Evolutionary conservation across 192 early-diverging fungal genomes (phyloP).

Genomic region (Podila horticola): DNA sequence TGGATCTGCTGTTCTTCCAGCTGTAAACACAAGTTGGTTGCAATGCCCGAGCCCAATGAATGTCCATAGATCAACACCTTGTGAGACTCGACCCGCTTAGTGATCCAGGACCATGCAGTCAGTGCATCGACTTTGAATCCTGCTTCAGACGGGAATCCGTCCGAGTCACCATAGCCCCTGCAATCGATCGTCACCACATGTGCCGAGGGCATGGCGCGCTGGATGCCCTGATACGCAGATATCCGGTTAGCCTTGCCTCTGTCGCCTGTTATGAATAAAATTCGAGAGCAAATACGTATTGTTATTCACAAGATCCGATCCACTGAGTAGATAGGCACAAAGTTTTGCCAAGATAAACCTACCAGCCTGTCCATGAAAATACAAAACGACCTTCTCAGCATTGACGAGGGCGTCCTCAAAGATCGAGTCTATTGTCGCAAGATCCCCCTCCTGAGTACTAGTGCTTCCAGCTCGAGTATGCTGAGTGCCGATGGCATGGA

Average conservation of each 20-base stretch:
- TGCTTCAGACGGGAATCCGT: slow-evolving; percentile 48
- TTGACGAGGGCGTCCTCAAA: slow-evolving; percentile 28
- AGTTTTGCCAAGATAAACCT: neutral
- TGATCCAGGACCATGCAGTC: slow-evolving; percentile 44
- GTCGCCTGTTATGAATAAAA: slow-evolving; percentile 27
- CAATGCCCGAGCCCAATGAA: slow-evolving; percentile 49
- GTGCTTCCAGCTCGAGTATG: neutral
- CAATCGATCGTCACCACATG: slow-evolving; percentile 52
- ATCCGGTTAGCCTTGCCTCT: slow-evolving; percentile 46
- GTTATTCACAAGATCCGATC: neutral
- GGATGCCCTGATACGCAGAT: slow-evolving; percentile 46
- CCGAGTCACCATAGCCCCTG: slow-evolving; percentile 53
- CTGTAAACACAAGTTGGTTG: slow-evolving; percentile 39
- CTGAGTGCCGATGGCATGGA: slow-evolving; percentile 7
- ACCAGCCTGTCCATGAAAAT: slow-evolving; percentile 54
- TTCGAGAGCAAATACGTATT: neutral
- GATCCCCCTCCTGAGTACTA: neutral
- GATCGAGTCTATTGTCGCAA: slow-evolving; percentile 11
- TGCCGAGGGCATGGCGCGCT: slow-evolving; percentile 36
- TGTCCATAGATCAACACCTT: slow-evolving; percentile 51
- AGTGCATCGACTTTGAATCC: slow-evolving; percentile 41
- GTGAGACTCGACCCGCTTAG: slow-evolving; percentile 23
- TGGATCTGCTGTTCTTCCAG: slow-evolving; percentile 29
- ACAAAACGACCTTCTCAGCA: slow-evolving; percentile 37
- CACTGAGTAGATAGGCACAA: too few relatives aligned